phyloP scores from a whole-genome alignment of 1,284 basidiomycete genomes.

The Caloboletus inedulis region DNA sequence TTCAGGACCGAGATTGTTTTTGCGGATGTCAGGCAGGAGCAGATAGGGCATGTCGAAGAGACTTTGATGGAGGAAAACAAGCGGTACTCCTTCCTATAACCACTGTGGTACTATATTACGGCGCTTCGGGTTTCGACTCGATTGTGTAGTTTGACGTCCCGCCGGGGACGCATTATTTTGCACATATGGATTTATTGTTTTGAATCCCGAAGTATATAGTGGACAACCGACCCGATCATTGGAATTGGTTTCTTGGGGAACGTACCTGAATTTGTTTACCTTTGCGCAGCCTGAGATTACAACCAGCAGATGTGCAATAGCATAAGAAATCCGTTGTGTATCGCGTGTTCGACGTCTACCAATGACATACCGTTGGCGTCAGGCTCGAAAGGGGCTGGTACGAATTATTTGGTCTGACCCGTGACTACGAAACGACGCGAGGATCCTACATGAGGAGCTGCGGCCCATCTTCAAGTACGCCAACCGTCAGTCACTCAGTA shows the following conservation, averaged over 20 bases:
- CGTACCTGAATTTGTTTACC: too few species aligned
- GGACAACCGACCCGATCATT: not conserved
- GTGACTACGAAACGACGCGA: too few species aligned
- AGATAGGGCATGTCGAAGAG: not conserved
- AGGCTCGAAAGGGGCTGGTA: too few species aligned
- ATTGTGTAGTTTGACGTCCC: not conserved
- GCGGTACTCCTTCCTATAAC: too few species aligned
- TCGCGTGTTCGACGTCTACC: not conserved
- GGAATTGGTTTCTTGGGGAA: too few species aligned
- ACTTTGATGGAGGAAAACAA: not conserved
- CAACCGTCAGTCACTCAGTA: too few species aligned
- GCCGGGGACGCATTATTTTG: not conserved
- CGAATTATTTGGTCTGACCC: too few species aligned
- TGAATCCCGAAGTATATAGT: not conserved
- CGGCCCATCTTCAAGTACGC: too few species aligned
- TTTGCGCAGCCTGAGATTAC: not conserved
- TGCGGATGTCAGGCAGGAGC: not conserved
- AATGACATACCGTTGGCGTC: not conserved
- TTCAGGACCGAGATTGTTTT: not conserved
- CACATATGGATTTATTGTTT: too few species aligned
- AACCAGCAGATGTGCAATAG: not conserved
- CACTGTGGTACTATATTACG: too few species aligned
- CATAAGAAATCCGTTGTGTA: too few species aligned
- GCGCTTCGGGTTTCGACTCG: not conserved
- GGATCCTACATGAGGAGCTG: too few species aligned